Evolutionary conservation across 495 filamentous ascomycete species (phyloP), one percentile per base, ranked within the genome.

Genomic region (Letharia columbiana): DNA sequence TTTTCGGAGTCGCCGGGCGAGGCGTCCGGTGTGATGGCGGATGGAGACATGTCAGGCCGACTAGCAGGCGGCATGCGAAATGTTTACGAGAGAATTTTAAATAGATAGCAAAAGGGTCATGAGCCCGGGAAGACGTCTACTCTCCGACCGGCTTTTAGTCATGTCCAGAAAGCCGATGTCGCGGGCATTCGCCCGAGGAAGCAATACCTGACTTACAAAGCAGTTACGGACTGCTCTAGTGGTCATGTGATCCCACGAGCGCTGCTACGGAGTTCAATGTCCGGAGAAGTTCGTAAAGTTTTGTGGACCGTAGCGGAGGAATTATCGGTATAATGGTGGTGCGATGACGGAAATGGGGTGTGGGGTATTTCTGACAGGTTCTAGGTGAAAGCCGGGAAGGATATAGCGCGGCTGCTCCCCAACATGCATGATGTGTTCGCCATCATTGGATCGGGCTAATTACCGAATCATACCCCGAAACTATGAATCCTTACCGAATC

Each of bases 1-100:
- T 81, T 81, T 23, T 62, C 52, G 11, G 39, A 20, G 15, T 41
- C 37, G 41, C 33, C 60, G 60, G 35, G 11, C 4, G 31, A 17
- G n/a, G 47, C 7, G 8, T 4, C 3, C 4, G 49, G 31, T 3
- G 54, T 37, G 54, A 8, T 57, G 33, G 31, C 17, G 54, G 54
- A 35, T 37, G 54, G 54, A 57, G 54, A 57, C 54, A 57, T 57
- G 13, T 31, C 28, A 17, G 50, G 13, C 47, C 20, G 1, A 23
- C 13, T 33, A 54, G 54, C 33, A 57, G 33, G 33, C 31, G 31
- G 17, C 37, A 37, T 37, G 15, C 28, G 6, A 17, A 33, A 0
- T 17, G 9, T 57, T 37, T 33, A 37, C 11, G 54, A 37, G 15
- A 57, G 11, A 57, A 10, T 35, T 3, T 35, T 1, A n/a, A 33